phyloP scores from a whole-genome alignment of 208 protist species.

The Lotmaria passim region DNA sequence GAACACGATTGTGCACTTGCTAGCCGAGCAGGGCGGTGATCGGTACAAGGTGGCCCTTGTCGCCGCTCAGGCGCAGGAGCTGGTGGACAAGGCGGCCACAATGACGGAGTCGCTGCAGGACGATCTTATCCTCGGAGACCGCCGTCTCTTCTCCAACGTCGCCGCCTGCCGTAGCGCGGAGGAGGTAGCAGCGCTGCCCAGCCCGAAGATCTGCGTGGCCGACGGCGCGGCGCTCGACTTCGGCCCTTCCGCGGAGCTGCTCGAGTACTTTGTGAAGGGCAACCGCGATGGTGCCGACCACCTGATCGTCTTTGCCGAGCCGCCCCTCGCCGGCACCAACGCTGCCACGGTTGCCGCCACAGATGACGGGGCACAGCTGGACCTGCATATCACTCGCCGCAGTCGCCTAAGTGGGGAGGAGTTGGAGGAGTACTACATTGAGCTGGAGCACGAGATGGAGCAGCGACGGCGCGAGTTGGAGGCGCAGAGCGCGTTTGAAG shows the following conservation, averaged over 20 bases:
- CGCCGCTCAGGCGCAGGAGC: conserved; percentile 72
- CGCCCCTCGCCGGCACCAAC: conserved; percentile 60
- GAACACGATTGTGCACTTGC: conserved; percentile 65
- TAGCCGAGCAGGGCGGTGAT: conserved; percentile 76
- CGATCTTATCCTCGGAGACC: conserved; percentile 77
- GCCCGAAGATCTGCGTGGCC: conserved; percentile 80
- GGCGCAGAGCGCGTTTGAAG: conserved; percentile 45
- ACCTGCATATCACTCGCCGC: conserved; percentile 50
- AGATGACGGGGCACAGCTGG: conserved; percentile 41
- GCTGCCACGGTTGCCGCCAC: conserved; percentile 45
- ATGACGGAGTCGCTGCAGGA: conserved; percentile 85
- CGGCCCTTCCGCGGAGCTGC: conserved; percentile 72
- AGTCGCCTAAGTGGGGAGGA: conserved; percentile 76
- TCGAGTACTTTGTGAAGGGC: conserved; percentile 49
- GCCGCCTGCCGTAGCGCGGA: conserved; percentile 75
- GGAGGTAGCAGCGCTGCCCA: conserved; percentile 57
- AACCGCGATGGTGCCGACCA: conserved; percentile 53
- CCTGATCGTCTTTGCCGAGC: conserved; percentile 68
- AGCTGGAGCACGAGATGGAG: conserved; percentile 67
- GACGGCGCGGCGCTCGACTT: conserved; percentile 82
- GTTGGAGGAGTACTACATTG: conserved; percentile 87
- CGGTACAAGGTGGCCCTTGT: conserved; percentile 85
- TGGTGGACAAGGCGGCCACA: conserved; percentile 80
- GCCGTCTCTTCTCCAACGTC: conserved; percentile 76
- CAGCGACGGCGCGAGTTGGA: conserved; percentile 47